phyloP scores from a whole-genome alignment of 2,329 filamentous ascomycete species.

The Epichloe hybrida region DNA sequence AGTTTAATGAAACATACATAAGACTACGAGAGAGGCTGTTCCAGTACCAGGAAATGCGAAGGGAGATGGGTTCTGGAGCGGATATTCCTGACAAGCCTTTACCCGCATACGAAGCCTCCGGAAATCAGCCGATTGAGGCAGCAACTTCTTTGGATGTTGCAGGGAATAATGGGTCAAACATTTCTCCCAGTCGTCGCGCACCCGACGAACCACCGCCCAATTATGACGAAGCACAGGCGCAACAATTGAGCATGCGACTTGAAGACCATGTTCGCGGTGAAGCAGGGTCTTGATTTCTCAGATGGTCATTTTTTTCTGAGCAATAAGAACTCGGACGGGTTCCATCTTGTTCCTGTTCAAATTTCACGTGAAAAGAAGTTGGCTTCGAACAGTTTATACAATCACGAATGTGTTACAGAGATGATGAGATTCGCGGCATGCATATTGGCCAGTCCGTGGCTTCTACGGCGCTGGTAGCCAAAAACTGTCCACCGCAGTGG shows the following conservation, averaged over 20 bases:
- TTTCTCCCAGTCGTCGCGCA: constrained; percentile 25
- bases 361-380: not conserved
- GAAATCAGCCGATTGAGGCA: constrained; percentile 17
- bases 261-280: constrained; percentile 56
- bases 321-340: not conserved
- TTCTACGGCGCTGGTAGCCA: not conserved
- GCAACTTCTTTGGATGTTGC: constrained; percentile 13
- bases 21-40: constrained; percentile 70
- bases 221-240: constrained; percentile 83
- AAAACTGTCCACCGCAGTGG: not conserved
- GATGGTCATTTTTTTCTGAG: not conserved
- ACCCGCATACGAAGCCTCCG: constrained; percentile 65
- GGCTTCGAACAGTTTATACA: not conserved
- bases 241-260: constrained; percentile 42
- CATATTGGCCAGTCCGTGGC: constrained; percentile 2
- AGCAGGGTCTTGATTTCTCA: constrained; percentile 13
- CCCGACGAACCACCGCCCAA: constrained; percentile 72
- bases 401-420: not conserved
- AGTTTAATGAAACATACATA: constrained; percentile 75
- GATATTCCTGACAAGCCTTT: constrained; percentile 72
- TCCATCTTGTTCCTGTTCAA: not conserved
- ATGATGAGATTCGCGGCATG: constrained; percentile 4
- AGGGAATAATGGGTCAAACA: constrained; percentile 20
- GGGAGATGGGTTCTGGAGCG: constrained; percentile 49
- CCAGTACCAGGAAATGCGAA: constrained; percentile 64